These are phyloP conservation scores for Thelonectria olida DNA, from an alignment of 2,329 filamentous ascomycete species.

Conservation along the genomic window DNA sequence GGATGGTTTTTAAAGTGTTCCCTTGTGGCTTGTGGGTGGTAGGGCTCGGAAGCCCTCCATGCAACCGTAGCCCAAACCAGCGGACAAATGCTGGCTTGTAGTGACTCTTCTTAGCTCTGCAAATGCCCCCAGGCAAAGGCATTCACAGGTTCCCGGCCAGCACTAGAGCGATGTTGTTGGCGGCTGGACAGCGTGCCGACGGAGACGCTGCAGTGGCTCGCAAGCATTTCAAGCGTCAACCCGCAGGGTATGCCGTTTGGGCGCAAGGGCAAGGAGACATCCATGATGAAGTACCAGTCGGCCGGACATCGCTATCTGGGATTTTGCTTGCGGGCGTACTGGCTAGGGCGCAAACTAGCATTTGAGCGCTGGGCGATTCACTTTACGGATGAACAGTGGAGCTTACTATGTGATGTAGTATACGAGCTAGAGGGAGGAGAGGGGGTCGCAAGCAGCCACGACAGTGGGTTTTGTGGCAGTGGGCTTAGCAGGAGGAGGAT, in stretches of 20 bases:
- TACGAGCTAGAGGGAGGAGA: not conserved
- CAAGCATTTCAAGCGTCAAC: not conserved
- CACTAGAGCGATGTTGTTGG: not conserved
- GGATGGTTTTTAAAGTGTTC: too few species aligned
- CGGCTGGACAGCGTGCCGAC: slow-evolving; percentile 9
- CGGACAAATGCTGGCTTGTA: too few species aligned
- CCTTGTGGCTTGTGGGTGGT: too few species aligned
- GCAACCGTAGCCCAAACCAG: too few species aligned
- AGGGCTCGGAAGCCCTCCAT: too few species aligned
- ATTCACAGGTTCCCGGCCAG: too few species aligned
- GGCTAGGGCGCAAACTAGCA: not conserved
- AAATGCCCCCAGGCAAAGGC: too few species aligned
- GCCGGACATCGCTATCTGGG: slow-evolving; percentile 4
- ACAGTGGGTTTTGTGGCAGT: not conserved
- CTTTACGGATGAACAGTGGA: slow-evolving; percentile 9
- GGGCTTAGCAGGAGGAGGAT: not conserved
- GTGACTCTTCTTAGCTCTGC: too few species aligned
- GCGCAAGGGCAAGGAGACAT: slow-evolving; percentile 9
- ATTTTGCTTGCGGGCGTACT: slow-evolving; percentile 1
- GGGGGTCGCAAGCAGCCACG: not conserved
- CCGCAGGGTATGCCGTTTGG: not conserved
- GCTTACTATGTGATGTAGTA: not conserved
- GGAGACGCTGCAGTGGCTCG: slow-evolving; percentile 12
- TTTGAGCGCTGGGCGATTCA: slow-evolving; percentile 5
- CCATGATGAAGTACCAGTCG: slow-evolving; percentile 4